phyloP scores from a whole-genome alignment of 495 filamentous ascomycete species.

The Aspergillus diversus region DNA sequence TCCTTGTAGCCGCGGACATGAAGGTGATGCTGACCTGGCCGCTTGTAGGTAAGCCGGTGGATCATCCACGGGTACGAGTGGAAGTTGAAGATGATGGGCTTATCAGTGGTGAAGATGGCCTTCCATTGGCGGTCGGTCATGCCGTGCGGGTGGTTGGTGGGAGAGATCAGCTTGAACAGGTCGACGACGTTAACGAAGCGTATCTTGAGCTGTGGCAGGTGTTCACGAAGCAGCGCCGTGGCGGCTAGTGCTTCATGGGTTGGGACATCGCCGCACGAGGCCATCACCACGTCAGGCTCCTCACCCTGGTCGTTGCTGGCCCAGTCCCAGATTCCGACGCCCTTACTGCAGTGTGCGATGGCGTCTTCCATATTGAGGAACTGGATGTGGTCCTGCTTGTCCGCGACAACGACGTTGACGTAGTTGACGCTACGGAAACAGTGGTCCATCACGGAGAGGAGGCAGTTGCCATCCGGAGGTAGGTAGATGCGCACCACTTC shows the following conservation, averaged over 20 bases:
- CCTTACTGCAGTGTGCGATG: slow-evolving; percentile 71
- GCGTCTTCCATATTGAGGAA: slow-evolving; percentile 70
- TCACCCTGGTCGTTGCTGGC: slow-evolving; percentile 58
- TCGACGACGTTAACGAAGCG: slow-evolving; percentile 77
- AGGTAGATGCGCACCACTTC: slow-evolving; percentile 78
- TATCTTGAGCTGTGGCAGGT: slow-evolving; percentile 69
- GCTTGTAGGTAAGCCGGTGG: slow-evolving; percentile 72
- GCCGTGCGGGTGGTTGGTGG: slow-evolving; percentile 68
- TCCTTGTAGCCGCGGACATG: slow-evolving; percentile 75
- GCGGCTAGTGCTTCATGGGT: slow-evolving; percentile 72
- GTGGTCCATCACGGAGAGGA: slow-evolving; percentile 70
- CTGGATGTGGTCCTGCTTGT: slow-evolving; percentile 77
- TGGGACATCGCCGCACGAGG: slow-evolving; percentile 69
- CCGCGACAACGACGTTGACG: slow-evolving; percentile 75
- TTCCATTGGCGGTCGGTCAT: slow-evolving; percentile 62
- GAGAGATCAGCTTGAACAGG: slow-evolving; percentile 71
- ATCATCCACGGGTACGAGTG: slow-evolving; percentile 78
- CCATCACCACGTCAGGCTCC: slow-evolving; percentile 73
- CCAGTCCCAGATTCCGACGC: slow-evolving; percentile 63
- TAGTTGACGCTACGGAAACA: slow-evolving; percentile 71
- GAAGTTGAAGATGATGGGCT: slow-evolving; percentile 77
- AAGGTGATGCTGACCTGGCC: slow-evolving; percentile 61
- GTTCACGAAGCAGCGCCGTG: slow-evolving; percentile 64
- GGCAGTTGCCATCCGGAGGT: slow-evolving; percentile 73
- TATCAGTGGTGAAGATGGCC: slow-evolving; percentile 67